Evolutionary conservation across 805 yeast species (phyloP), one percentile per base, ranked within the genome.

Genomic region (Clavispora vitiphila): DNA sequence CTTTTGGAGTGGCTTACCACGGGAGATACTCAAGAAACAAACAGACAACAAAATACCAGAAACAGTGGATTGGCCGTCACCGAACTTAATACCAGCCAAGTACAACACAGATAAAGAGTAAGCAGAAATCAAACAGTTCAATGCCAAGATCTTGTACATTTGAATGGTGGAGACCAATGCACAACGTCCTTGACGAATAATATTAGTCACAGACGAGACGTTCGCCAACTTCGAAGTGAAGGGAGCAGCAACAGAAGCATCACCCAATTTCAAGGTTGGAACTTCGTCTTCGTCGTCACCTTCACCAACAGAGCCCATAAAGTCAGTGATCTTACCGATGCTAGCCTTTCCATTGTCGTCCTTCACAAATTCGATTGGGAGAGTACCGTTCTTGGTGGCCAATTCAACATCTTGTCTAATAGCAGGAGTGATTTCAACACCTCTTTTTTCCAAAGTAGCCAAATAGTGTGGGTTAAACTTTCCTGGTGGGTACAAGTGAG

Each of bases 181-280:
- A 73, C 96, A 87, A 68, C 99, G 88, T 51, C 99, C 99, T 73
- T 93, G 97, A 67, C 99, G 89, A 53, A 93, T 79, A 51, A 93
- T 86, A 60, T 89, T 83, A 40, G 96, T 86, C 42, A 93, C 96
- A 42, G 99, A 83, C 41, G 90, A 78, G 24, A 93, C 99, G 57
- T 84, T 86, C 20, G 96, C 80, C 50, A 93, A 77, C 62, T 93
- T 93, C 19, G 98, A 90, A 15, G 99, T 93, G 64, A 93, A 88
- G 36, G 99, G 99, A 25, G 99, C 99, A 41, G 99, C 99, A 56
- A 95, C 96, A 19, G 97, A 90, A 11, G 99, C 99, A 68, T 93
- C 99, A 56, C 99, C 99, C 42, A 93, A 73, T 64, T 93, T 93
- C 69, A 93, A 77, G 36, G 84, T 80, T 44, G 99, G 99, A 0